Evolutionary conservation across 345 rosid genomes (phyloP), one percentile per base, ranked within the genome.

Genomic region (Syzygium aqueum): DNA sequence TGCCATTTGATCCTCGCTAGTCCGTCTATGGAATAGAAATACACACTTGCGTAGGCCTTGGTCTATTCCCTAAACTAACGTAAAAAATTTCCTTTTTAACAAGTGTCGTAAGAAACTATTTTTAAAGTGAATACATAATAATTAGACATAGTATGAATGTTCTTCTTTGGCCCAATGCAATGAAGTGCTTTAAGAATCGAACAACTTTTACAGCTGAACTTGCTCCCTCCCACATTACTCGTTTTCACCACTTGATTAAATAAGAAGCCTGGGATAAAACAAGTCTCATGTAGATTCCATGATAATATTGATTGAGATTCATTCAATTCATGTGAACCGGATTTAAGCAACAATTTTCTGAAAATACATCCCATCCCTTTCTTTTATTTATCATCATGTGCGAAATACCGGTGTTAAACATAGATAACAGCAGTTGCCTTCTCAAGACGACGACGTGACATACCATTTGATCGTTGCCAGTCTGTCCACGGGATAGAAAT

Each of bases 81-180:
- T 11, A 61, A 61, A n/a, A 14, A 14, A 6, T 0, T 27, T 13
- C 0, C 2, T 61, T 61, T 54, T n/a, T 28, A 14, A 14, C 6
- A n/a, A 63, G 73, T 6, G 5, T 6, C 37, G 0, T n/a, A 1
- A 6, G 73, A 61, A 61, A 61, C 73, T 63, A 63, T n/a, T n/a
- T 63, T n/a, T 5, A 63, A 63, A 63, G 21, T 14, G 19, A 14
- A n/a, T n/a, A 6, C 37, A 63, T n/a, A n/a, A 63, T 14, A 63
- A 63, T 63, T 3, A n/a, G 73, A 30, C 33, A 6, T 3, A 16
- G 8, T 3, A n/a, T 11, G 30, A 59, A 59, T 59, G 65, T 59
- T 59, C 65, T 28, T 59, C 65, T 27, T 59, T 59, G 65, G 30
- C 15, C 65, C 27, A 59, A 4, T 5, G 65, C 5, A n/a, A 59